Base-by-base conservation (phyloP, 345 rosid species). In the Eucalyptus curtisii region DNA sequence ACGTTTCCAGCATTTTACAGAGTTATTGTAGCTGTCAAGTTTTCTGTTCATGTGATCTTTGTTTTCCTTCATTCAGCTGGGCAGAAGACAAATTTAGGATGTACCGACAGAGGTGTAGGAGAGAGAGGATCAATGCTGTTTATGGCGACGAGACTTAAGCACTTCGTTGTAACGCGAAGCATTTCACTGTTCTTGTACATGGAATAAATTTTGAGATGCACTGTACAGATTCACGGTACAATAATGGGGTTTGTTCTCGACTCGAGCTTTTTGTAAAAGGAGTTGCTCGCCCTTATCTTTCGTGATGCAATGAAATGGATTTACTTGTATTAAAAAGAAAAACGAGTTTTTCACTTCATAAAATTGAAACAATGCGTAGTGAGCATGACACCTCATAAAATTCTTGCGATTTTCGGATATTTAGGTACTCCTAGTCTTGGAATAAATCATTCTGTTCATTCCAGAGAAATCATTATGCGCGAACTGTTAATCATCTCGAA, bases 301-400 rank as follows among this genome's bases (percentile, higher is more conserved):
- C 42, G 82, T 76, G 27, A 37, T 20, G 27, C 47, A 37, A 37
- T 76, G 47, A 37, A 10, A 76, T 40, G 84, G 30, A 40, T 11
- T 40, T 20, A 20, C 47, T 40, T 6, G 8, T 33, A 68, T 15
- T 33, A 19, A 76, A 40, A 40, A 40, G 47, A 10, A 20, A 40
- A 0, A 6, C 12, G 15, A 76, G 47, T 40, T 2, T 76, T 76
- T 22, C 13, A 40, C 47, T 40, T 12, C 6, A 76, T 40, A 40
- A 40, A 20, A 20, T 76, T 40, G 84, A 40, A 76, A 40, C 84
- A 20, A 22, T 24, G 1, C 47, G 15, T 76, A 13, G 7, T 10
- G 0, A 37, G 45, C 82, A 20, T 0, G 47, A 40, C 47, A 11
- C 82, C 27, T 0, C 8, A 25, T 1, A 76, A 40, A 52, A 52